Evolutionary conservation across 805 yeast species (phyloP).

Genomic region (Barnettozyma californica): DNA sequence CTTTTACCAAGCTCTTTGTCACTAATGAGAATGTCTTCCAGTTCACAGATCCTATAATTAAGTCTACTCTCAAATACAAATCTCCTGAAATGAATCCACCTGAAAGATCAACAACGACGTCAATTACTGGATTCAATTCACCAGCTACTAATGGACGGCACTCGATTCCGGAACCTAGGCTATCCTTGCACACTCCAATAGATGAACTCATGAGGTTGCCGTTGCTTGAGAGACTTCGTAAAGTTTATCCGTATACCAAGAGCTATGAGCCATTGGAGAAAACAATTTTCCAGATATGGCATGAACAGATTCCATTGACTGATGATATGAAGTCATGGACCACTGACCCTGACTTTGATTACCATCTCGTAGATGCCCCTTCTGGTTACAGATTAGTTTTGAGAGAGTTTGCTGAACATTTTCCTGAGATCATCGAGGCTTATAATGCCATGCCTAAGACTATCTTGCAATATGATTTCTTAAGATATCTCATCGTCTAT

Average conservation of each 20-base stretch:
- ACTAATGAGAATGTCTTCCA: background rate
- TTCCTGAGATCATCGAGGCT: constrained; percentile 49
- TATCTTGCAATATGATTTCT: constrained; percentile 48
- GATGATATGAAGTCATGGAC: constrained; percentile 9
- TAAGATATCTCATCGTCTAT: constrained; percentile 46
- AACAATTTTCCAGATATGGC: constrained; percentile 26
- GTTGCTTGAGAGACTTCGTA: constrained; percentile 10
- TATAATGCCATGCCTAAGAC: constrained; percentile 46
- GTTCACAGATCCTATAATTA: background rate
- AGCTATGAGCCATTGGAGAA: constrained; percentile 22
- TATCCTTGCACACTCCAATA: background rate
- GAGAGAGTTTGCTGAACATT: background rate
- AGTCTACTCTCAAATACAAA: too few species aligned
- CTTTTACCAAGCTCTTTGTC: background rate
- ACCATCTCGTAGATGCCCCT: constrained; percentile 16
- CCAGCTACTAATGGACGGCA: too few species aligned
- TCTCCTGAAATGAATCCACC: too few species aligned
- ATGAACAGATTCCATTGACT: background rate
- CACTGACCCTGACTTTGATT: constrained; percentile 11
- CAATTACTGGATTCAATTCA: background rate
- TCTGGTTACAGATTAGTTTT: constrained; percentile 20
- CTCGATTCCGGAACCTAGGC: background rate
- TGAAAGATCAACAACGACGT: too few species aligned
- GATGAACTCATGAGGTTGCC: constrained; percentile 10
- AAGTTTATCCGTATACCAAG: constrained; percentile 11